phyloP scores from a whole-genome alignment of 768 basidiomycete species.

The Paxillus rubicundulus region DNA sequence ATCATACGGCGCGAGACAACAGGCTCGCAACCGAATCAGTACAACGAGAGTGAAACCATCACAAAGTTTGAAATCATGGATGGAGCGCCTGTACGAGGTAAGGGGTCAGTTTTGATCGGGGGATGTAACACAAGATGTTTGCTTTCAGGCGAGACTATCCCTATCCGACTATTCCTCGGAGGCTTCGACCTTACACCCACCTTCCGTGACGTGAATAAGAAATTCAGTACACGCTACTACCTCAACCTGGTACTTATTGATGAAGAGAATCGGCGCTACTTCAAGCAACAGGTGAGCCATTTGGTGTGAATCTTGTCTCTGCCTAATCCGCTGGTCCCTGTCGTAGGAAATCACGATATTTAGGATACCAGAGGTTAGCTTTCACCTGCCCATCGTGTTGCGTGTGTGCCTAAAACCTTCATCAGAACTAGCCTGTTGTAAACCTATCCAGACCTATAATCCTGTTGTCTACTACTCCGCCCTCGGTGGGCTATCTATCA shows the following conservation, averaged over 20 bases:
- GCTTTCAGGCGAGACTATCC: constrained; percentile 89
- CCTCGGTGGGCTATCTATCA: neutral
- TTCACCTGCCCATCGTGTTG: neutral
- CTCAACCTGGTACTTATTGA: constrained; percentile 96
- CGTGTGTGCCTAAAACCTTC: constrained; percentile 1
- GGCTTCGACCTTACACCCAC: constrained; percentile 99
- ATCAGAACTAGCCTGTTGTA: constrained; percentile 34
- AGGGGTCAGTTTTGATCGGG: constrained; percentile 11
- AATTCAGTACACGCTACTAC: constrained; percentile 96
- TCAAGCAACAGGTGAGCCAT: constrained; percentile 82
- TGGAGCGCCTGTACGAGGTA: constrained; percentile 93
- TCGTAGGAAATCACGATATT: constrained; percentile 82
- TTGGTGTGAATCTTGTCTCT: neutral
- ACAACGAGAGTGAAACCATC: constrained; percentile 98
- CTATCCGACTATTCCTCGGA: constrained; percentile 94
- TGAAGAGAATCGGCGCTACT: constrained; percentile 96
- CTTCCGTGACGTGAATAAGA: constrained; percentile 99
- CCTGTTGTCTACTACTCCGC: constrained; percentile 6
- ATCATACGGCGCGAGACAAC: constrained; percentile 98
- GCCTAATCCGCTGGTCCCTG: neutral
- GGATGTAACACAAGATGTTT: neutral
- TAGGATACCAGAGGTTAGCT: constrained; percentile 79
- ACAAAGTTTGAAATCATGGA: constrained; percentile 99
- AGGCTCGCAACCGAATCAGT: constrained; percentile 96
- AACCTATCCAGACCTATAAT: neutral